Evolutionary conservation across 2,329 filamentous ascomycete genomes (phyloP), one percentile per base, ranked within the genome.

Genomic region (Penicillium sp.): DNA sequence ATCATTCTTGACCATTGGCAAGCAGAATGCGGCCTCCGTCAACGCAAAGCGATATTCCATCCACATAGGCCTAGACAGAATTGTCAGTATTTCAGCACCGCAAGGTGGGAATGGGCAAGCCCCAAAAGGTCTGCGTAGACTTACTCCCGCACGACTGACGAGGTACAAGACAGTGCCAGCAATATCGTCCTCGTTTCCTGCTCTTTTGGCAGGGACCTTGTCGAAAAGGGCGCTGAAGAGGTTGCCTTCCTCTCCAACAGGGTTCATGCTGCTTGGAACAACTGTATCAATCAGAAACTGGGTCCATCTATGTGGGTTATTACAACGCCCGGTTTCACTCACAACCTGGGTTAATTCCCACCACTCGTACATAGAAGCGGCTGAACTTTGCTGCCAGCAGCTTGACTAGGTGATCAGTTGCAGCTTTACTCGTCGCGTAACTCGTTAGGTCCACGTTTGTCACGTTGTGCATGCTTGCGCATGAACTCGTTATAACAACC

Each of bases 371-470:
- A 66, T 78, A 78, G 60, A 72, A 77, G 50, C 70, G 67, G 22
- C 66, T 68, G 56, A 79, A 82, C 61, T 82, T 82, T 7, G 74
- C 72, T 6, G 80, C 80, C 53, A 83, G 59, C 52, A 82, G 63
- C 48, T 64, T 72, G 2, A 82, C 79, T 14, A 82, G 62, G 69
- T 82, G 80, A 64, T 82, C 80, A 1, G 79, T 81, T 0, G 78
- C 80, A 1, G 80, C 80, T 60, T 82, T 82, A 59, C 78, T 82
- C 0, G 76, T 65, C 0, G 79, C 79, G 57, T 82, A 82, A 60
- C 77, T 80, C 5, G 78, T 81, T 63, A 82, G 66, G 57, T 82
- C 80, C 4, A 82, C 72, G 59, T 82, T 82, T 1, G 80, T 82
- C 1, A 65, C 76, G 64, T 81, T 81, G 56, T 81, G 79, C 74